Base-by-base conservation (phyloP, 768 basidiomycete genomes). In the Coprinopsis strossmayeri region DNA sequence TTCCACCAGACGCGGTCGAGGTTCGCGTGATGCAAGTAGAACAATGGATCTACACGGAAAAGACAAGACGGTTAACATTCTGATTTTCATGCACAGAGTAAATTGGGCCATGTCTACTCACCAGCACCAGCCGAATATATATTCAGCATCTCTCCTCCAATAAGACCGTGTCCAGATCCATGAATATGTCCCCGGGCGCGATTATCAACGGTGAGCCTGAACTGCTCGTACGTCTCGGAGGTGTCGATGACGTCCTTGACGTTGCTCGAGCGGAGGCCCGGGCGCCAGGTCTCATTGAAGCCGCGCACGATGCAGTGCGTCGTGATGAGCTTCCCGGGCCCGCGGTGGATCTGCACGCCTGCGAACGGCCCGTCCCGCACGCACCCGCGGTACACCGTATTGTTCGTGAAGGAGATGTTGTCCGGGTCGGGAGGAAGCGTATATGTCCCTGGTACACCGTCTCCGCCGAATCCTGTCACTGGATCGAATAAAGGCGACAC, bases 21-120 rank as follows among this genome's bases (percentile, higher is more conserved):
- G 34, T 56, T 59, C 10, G 57, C 58, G 35, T 64, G 58, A 41
- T 60, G 59, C 37, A 60, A 47, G 50, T 59, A 61, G 44, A 61
- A 60, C 1, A 62, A 21, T 11, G 57, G 62, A 46, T 60, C 57
- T 60, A 27, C n/a, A n/a, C n/a, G 32, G 28, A 42, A 45, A 28
- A 18, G 5, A 25, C 0, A 3, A n/a, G n/a, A n/a, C n/a, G n/a
- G n/a, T n/a, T n/a, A n/a, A n/a, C n/a, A n/a, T n/a, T n/a, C n/a
- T n/a, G n/a, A n/a, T n/a, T n/a, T n/a, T n/a, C n/a, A n/a, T n/a
- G n/a, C n/a, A n/a, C n/a, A n/a, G n/a, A n/a, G n/a, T n/a, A n/a
- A n/a, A n/a, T n/a, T n/a, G n/a, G n/a, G n/a, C n/a, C n/a, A n/a
- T n/a, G n/a, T n/a, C n/a, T 5, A 32, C 50, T 20, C 20, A 45